phyloP scores from a whole-genome alignment of 306 rosid species.

The Lathyrus oleraceus region DNA sequence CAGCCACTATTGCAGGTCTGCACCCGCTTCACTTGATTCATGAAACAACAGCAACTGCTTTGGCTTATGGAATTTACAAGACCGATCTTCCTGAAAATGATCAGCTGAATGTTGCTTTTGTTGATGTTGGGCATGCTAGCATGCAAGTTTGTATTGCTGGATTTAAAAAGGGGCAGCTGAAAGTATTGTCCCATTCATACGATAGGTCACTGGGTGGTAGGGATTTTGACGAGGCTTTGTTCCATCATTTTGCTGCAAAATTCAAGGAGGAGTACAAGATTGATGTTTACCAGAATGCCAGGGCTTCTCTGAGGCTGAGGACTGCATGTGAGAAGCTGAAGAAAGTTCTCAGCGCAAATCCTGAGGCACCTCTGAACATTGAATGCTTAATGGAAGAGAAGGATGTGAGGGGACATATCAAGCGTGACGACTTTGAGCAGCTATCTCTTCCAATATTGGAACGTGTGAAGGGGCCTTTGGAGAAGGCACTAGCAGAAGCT shows the following conservation, averaged over 20 bases:
- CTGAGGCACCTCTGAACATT: conserved; percentile 82
- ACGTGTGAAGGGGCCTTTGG: conserved; percentile 83
- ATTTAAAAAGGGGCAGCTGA: conserved; percentile 84
- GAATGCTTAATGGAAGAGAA: conserved; percentile 98
- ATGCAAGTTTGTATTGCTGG: conserved; percentile 99
- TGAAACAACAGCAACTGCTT: conserved; percentile 91
- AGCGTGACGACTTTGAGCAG: conserved; percentile 91
- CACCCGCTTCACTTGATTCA: conserved; percentile 85
- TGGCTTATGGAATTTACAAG: conserved; percentile 96
- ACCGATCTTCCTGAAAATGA: conserved; percentile 89
- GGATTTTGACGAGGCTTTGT: conserved; percentile 86
- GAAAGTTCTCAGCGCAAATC: conserved; percentile 94
- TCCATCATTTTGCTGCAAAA: conserved; percentile 74
- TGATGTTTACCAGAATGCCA: conserved; percentile 79
- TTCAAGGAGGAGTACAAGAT: conserved; percentile 85
- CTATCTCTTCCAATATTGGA: conserved; percentile 80
- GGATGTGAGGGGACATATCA: conserved; percentile 81
- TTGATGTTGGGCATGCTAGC: conserved; percentile 92
- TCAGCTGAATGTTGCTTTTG: conserved; percentile 84
- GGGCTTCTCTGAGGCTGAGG: conserved; percentile 81
- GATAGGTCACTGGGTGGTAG: conserved; percentile 93
- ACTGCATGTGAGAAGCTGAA: conserved; percentile 91
- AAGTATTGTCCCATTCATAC: conserved; percentile 75
- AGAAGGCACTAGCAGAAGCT: conserved; percentile 86
- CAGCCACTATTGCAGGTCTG: conserved; percentile 89